Evolutionary conservation across 768 basidiomycete species (phyloP), one percentile per base, ranked within the genome.

Genomic region (Rhizopogon rudus): DNA sequence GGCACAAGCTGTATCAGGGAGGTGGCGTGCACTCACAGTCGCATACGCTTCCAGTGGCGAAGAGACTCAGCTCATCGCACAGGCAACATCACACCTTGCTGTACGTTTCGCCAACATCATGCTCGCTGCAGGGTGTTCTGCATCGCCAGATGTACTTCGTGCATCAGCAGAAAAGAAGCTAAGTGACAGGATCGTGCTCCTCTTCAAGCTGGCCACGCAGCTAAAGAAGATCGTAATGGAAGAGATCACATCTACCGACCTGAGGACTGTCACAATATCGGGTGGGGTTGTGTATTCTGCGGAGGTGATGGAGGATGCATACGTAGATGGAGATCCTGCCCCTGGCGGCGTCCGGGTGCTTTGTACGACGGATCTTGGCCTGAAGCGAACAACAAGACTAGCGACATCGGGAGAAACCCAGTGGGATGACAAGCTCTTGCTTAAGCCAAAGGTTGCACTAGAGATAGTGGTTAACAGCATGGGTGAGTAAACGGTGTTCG

Each of bases 1-100:
- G 61, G 72, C 72, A 39, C 76, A 78, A 55, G 72, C 77, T 6
- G 68, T 79, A 31, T 69, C 77, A 3, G 77, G 76, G 22, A 66
- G 76, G 51, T 79, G 77, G 77, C 74, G 77, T 2, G 71, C 76
- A 8, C 60, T 78, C 43, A 77, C 78, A 2, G 67, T 67, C 12
- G 57, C 56, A 7, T 64, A 72, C 12, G 55, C 66, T 42, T 64
- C 64, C n/a, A 53, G 28, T 33, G n/a, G 9, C 39, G 54, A 55
- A 10, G 54, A 55, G 50, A 28, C 16, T 7, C 35, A 41, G 25
- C 9, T 39, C 50, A 39, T 40, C 50, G 39, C 46, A 40, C 10
- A 14, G 5, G 3, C 20, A 13, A 40, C 13, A 3, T 10, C 51
- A n/a, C 7, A 51, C 10, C 50, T 55, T 12, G 29, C n/a, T 20